These are phyloP conservation scores for Coemansia sp. DNA, from an alignment of 192 early-diverging fungal species.

Conservation along the genomic window DNA sequence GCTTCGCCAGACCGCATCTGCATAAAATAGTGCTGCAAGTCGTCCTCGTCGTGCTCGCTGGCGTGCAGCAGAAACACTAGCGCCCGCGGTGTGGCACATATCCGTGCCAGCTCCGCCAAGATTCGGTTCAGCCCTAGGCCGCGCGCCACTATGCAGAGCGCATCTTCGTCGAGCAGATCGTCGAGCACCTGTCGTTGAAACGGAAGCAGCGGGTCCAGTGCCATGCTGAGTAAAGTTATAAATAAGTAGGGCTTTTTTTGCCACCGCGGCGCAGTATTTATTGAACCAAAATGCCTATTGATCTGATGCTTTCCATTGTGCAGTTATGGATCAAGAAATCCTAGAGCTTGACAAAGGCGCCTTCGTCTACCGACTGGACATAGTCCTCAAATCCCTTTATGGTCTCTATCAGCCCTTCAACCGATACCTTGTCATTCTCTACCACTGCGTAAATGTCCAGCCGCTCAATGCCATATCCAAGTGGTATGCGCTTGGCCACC, in stretches of 20 bases:
- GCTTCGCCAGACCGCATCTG: slow-evolving; percentile 44
- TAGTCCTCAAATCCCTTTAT: not conserved
- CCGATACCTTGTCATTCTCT: not conserved
- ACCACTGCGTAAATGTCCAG: slow-evolving; percentile 71
- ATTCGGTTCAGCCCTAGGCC: slow-evolving; percentile 75
- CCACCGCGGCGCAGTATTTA: not conserved
- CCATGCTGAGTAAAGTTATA: not conserved
- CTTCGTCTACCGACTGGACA: not conserved
- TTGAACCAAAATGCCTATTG: not conserved
- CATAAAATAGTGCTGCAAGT: slow-evolving; percentile 53
- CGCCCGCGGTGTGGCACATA: slow-evolving; percentile 62
- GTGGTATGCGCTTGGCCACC: slow-evolving; percentile 64
- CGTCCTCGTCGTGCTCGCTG: slow-evolving; percentile 54
- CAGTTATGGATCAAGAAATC: not conserved
- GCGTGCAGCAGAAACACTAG: slow-evolving; percentile 81
- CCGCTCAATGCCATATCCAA: slow-evolving; percentile 93
- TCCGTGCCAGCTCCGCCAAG: slow-evolving; percentile 65
- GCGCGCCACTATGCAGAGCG: slow-evolving; percentile 69
- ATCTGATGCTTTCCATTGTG: too few relatives aligned
- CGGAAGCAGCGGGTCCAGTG: slow-evolving; percentile 35
- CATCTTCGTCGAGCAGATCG: slow-evolving; percentile 70
- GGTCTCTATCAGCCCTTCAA: not conserved
- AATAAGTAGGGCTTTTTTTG: not conserved
- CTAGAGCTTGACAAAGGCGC: not conserved
- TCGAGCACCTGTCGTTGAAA: slow-evolving; percentile 67